Evolutionary conservation across 441 rosid species (phyloP).

Genomic region (Euphorbia schlechtendalii): DNA sequence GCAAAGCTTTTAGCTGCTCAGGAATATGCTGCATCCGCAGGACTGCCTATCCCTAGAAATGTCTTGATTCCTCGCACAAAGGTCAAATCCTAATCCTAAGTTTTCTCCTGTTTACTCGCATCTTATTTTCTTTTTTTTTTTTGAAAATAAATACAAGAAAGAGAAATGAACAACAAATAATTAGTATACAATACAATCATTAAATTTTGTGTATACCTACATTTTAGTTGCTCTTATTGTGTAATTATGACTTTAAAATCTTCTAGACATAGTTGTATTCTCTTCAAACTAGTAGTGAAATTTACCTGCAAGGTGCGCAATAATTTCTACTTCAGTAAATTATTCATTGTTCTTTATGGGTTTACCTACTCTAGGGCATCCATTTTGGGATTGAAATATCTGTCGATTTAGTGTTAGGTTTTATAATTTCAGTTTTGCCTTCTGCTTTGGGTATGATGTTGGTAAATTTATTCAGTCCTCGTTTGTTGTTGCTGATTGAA

Average conservation of each 20-base stretch:
- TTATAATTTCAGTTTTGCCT: not conserved
- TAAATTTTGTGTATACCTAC: not conserved
- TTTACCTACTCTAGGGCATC: not conserved
- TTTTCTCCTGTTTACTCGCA: not conserved
- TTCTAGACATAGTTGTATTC: not conserved
- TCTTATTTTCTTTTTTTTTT: not conserved
- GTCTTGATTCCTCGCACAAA: slow-evolving; percentile 85
- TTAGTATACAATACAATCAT: not conserved
- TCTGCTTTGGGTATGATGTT: not conserved
- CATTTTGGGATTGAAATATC: slow-evolving; percentile 1
- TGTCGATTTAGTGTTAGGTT: not conserved
- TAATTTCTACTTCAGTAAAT: not conserved
- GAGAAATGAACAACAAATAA: not conserved
- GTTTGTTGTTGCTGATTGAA: not conserved
- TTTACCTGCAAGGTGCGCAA: not conserved
- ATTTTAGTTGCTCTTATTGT: not conserved
- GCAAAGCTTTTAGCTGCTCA: slow-evolving; percentile 79
- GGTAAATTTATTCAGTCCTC: not conserved
- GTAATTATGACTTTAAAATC: not conserved
- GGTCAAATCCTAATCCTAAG: slow-evolving; percentile 31
- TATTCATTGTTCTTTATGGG: not conserved
- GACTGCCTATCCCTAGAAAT: slow-evolving; percentile 67
- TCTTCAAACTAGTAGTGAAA: slow-evolving; percentile 6
- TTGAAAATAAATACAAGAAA: not conserved
- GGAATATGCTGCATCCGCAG: slow-evolving; percentile 60